phyloP scores from a whole-genome alignment of 345 rosid genomes.

The Microthlaspi erraticum region DNA sequence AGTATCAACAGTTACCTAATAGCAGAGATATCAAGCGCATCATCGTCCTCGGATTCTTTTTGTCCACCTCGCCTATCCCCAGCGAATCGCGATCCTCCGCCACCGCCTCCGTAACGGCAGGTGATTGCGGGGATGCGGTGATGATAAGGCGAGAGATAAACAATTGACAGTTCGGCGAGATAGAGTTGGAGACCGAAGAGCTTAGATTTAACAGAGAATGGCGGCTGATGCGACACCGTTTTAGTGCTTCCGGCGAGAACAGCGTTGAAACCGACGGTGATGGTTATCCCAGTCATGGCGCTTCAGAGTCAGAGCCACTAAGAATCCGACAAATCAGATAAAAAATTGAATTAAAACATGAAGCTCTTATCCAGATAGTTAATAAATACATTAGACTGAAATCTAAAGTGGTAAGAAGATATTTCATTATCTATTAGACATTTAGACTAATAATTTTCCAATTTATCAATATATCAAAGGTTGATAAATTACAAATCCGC shows the following conservation, averaged over 20 bases:
- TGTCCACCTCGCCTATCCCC: slow-evolving; percentile 57
- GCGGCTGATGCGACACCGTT: slow-evolving; percentile 15
- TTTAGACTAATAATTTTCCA: too few relatives aligned
- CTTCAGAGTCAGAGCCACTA: slow-evolving; percentile 21
- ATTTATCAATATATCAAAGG: too few relatives aligned
- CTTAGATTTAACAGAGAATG: slow-evolving; percentile 49
- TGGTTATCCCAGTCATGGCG: slow-evolving; percentile 70
- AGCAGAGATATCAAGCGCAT: slow-evolving; percentile 66
- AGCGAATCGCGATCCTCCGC: slow-evolving; percentile 43
- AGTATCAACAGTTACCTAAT: slow-evolving; percentile 54
- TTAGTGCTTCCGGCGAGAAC: slow-evolving; percentile 42
- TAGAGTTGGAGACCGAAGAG: slow-evolving; percentile 54
- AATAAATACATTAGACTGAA: background rate
- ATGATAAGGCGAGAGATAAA: slow-evolving; percentile 40
- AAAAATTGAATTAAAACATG: background rate
- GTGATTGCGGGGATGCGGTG: slow-evolving; percentile 45
- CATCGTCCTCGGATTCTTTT: slow-evolving; percentile 58
- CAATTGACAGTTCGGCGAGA: slow-evolving; percentile 30
- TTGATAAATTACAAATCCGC: too few relatives aligned
- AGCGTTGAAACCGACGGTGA: slow-evolving; percentile 51
- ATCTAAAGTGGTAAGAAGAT: background rate
- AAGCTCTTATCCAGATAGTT: slow-evolving; percentile 26
- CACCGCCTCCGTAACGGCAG: slow-evolving; percentile 66
- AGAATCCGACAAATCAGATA: background rate
- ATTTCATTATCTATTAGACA: too few relatives aligned